Percentiles rank a stretch among this genome's conserved stretches.
phyloP scores from a whole-genome alignment of 192 early-diverging fungal species.

The Umbelopsis ramanniana region DNA sequence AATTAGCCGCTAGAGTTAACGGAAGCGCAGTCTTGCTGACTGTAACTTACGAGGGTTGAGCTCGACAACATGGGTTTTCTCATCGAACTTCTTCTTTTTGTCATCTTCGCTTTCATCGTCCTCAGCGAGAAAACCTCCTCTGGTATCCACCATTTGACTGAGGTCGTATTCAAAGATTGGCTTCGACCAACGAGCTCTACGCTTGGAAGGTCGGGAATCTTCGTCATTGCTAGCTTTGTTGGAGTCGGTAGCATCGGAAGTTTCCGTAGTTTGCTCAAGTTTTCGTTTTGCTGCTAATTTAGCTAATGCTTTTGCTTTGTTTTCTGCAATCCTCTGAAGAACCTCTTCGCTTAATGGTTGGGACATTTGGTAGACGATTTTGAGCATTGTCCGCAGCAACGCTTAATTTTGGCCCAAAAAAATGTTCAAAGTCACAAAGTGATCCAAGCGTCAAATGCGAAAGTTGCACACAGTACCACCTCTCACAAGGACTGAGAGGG shows the following conservation, averaged over 20 bases:
- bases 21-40: too few relatives aligned
- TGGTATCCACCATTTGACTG: conserved; percentile 81
- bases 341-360: conserved; percentile 48
- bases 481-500: too few relatives aligned
- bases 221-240: neutral
- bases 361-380: conserved; percentile 15
- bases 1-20: conserved; percentile 21
- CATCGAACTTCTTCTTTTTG: conserved; percentile 43
- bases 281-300: conserved; percentile 32
- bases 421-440: too few relatives aligned
- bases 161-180: conserved; percentile 83
- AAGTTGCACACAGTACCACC: too few relatives aligned
- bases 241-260: neutral
- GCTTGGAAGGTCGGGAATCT: conserved; percentile 1
- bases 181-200: conserved; percentile 31
- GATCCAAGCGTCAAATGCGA: too few relatives aligned
- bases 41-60: conserved; percentile 52
- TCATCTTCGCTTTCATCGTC: conserved; percentile 44
- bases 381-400: neutral
- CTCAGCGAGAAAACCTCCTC: conserved; percentile 84
- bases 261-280: neutral
- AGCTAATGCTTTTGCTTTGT: conserved; percentile 50
- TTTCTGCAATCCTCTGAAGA: conserved; percentile 47
- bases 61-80: conserved; percentile 39
- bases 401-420: too few relatives aligned